Conservation (phyloP, 352 stramenopile genomes). For the Pythium rhizo-oryzae region DNA sequence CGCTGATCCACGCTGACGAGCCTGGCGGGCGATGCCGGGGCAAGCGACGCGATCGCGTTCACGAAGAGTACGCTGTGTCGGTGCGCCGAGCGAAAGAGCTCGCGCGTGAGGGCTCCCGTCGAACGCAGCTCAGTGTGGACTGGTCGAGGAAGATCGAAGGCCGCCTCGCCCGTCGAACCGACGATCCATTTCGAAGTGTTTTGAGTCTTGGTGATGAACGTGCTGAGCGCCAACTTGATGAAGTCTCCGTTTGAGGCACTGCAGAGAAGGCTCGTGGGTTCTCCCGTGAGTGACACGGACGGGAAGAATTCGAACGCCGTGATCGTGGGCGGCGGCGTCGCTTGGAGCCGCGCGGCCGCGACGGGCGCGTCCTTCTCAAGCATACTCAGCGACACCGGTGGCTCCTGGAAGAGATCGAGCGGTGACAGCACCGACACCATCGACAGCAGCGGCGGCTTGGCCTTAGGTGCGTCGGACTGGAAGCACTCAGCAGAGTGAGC, state of each 20-base stretch:
- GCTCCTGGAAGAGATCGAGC: constrained; percentile 26
- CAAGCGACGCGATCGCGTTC: constrained; percentile 26
- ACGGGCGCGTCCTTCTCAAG: constrained; percentile 22
- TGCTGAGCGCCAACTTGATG: not conserved
- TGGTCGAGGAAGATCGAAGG: constrained; percentile 33
- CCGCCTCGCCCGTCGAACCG: constrained; percentile 23
- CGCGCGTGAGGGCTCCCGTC: constrained; percentile 19
- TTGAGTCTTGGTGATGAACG: not conserved
- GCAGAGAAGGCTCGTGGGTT: constrained; percentile 13
- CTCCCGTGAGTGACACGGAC: not conserved
- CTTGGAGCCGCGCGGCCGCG: constrained; percentile 3
- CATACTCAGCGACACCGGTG: constrained; percentile 27
- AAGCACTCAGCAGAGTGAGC: constrained; percentile 49
- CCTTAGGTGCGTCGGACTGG: constrained; percentile 31
- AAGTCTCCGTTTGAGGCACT: constrained; percentile 16
- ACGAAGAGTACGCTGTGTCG: constrained; percentile 38
- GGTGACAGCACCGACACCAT: constrained; percentile 32
- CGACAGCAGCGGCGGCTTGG: constrained; percentile 37
- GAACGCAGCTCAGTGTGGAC: not conserved
- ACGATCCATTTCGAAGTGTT: not conserved
- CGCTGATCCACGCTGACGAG: constrained; percentile 52
- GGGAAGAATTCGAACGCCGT: constrained; percentile 13
- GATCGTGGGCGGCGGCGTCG: not conserved
- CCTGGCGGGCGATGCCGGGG: not conserved
- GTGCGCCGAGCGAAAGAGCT: constrained; percentile 47